A percentile compares a stretch with the other conserved stretches of the same genome.
Conservation (phyloP, 2,329 filamentous ascomycete genomes). For the Zymoseptoria brevis region DNA sequence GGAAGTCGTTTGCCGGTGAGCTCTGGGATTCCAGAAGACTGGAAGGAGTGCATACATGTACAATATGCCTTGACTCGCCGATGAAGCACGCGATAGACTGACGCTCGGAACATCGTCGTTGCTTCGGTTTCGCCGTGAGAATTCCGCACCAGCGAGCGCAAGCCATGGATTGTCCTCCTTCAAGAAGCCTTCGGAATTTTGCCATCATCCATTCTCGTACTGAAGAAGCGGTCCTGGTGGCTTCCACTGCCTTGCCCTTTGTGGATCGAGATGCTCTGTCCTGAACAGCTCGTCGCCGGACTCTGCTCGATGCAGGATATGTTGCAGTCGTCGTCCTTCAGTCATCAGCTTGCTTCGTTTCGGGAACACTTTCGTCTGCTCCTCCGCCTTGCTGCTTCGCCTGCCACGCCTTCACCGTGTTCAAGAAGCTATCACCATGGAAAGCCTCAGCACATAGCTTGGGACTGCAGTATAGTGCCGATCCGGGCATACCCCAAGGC, state of each 20-base stretch:
- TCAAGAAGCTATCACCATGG: not conserved
- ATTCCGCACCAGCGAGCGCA: too few species aligned
- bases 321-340: not conserved
- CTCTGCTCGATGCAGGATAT: not conserved
- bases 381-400: not conserved
- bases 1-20: too few species aligned
- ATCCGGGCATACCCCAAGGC: not conserved
- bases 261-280: not conserved
- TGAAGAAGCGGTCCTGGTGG: not conserved
- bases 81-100: too few species aligned
- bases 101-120: too few species aligned
- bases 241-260: not conserved
- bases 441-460: not conserved
- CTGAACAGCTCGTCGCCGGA: not conserved
- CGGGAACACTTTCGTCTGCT: not conserved
- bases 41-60: too few species aligned
- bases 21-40: too few species aligned
- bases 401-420: not conserved
- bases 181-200: not conserved
- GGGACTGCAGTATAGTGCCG: too few species aligned
- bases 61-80: too few species aligned
- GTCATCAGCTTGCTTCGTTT: not conserved
- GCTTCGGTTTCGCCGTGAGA: too few species aligned
- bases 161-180: not conserved
- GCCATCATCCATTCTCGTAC: not conserved